Conservation (phyloP, 2,329 filamentous ascomycete species). For the Neofusicoccum laricinum region DNA sequence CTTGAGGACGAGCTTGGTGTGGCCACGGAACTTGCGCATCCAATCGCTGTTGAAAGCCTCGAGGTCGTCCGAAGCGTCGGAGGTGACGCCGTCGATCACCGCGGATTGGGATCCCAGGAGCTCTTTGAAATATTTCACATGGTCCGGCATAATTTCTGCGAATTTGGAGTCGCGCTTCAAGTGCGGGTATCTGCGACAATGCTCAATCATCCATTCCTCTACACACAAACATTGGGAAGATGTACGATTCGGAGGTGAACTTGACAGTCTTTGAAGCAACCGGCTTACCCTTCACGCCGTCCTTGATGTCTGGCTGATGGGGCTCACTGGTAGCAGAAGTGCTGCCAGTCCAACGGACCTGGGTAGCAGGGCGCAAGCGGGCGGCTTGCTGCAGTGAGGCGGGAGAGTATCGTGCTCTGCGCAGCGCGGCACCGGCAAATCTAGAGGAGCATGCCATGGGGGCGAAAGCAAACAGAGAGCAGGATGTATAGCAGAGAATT, state of each 20-base stretch:
- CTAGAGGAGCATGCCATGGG: slow-evolving; percentile 35
- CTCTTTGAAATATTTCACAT: slow-evolving; percentile 78
- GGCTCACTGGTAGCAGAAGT: slow-evolving; percentile 42
- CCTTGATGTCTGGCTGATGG: slow-evolving; percentile 36
- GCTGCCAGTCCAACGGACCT: slow-evolving; percentile 35
- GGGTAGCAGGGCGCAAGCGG: slow-evolving; percentile 27
- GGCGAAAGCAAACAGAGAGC: slow-evolving; percentile 9
- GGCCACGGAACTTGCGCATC: slow-evolving; percentile 98
- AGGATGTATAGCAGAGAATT: neutral
- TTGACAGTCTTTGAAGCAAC: slow-evolving; percentile 53
- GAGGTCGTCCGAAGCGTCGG: slow-evolving; percentile 73
- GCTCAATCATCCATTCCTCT: neutral
- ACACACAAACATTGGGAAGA: neutral
- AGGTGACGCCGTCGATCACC: slow-evolving; percentile 77
- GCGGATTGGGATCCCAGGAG: slow-evolving; percentile 78
- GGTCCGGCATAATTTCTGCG: slow-evolving; percentile 66
- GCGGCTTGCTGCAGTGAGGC: slow-evolving; percentile 24
- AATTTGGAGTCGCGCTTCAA: slow-evolving; percentile 79
- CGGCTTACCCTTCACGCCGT: slow-evolving; percentile 30
- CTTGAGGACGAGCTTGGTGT: slow-evolving; percentile 82
- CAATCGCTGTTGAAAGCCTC: slow-evolving; percentile 95
- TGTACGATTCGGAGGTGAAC: slow-evolving; percentile 76
- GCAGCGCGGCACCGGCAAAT: slow-evolving; percentile 29
- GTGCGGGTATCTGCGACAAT: slow-evolving; percentile 62
- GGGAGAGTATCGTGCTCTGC: slow-evolving; percentile 29